Percentiles rank a stretch among this genome's conserved stretches.
phyloP scores from a whole-genome alignment of 257 asterid species.

The Salvia hispanica region DNA sequence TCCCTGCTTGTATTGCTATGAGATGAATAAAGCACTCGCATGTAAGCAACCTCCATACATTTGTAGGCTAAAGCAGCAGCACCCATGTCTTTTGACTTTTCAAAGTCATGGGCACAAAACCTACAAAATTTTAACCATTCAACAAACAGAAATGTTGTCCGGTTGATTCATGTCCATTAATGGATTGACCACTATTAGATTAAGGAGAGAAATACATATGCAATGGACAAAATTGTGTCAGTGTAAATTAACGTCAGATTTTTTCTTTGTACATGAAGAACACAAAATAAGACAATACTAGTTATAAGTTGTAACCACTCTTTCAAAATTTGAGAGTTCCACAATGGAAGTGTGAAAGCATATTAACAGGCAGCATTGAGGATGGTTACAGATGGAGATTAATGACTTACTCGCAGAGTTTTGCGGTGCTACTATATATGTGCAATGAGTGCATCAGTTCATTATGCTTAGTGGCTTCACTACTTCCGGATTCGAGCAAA shows the following conservation, averaged over 20 bases:
- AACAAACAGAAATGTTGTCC: constrained; percentile 33
- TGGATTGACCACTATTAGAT: constrained; percentile 23
- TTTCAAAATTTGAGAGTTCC: constrained; percentile 12
- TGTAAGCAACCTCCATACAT: constrained; percentile 86
- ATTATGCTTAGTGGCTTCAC: constrained; percentile 69
- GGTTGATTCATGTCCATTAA: constrained; percentile 26
- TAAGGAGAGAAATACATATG: constrained; percentile 21
- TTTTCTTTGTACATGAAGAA: constrained; percentile 5
- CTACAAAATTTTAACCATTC: constrained; percentile 45
- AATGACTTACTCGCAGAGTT: constrained; percentile 90
- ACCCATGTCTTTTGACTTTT: constrained; percentile 83
- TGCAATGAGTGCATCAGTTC: constrained; percentile 75
- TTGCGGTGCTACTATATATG: constrained; percentile 92
- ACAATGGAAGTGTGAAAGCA: constrained; percentile 17
- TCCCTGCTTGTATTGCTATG: constrained; percentile 71
- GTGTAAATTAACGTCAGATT: background rate
- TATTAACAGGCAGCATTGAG: constrained; percentile 16
- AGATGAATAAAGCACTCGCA: constrained; percentile 80
- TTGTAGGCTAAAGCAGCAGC: constrained; percentile 95
- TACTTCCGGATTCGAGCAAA: constrained; percentile 74
- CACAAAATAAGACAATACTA: constrained; percentile 4
- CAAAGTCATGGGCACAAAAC: constrained; percentile 94
- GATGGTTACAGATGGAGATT: constrained; percentile 1
- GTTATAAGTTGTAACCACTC: constrained; percentile 8
- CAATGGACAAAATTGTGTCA: background rate